Base-by-base conservation (phyloP, 1,284 basidiomycete genomes). In the Fomitopsis palustris region DNA sequence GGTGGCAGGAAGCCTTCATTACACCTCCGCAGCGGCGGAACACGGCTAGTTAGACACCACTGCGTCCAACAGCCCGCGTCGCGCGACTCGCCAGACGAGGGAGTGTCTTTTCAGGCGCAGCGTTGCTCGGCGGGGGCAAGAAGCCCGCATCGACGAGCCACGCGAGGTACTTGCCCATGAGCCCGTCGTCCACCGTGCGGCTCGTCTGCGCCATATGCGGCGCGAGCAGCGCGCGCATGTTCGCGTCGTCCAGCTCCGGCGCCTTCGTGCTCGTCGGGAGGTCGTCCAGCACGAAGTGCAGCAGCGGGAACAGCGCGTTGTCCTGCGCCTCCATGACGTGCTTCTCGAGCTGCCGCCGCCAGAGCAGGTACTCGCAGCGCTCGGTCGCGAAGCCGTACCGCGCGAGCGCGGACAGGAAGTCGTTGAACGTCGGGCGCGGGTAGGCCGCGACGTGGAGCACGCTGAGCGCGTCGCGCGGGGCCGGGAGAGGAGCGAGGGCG, bases 261-360 rank as follows among this genome's bases (percentile, higher is more conserved):
- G 94, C 88, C 77, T 97, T 98, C 54, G 96, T 99, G 70, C 90
- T 93, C 23, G 96, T 97, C 3, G 97, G 97, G 42, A 99, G 80
- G 74, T 99, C 97, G 72, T 98, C 96, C 21, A 99, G 79, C 21
- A 98, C 97, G 69, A 98, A 98, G 76, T 99, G 96, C 25, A 99
- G 82, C 12, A 99, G 79, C 3, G 97, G 97, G 85, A 98, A 99
- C 43, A 99, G 81, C 2, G 97, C 97, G 66, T 99, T 99, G 75
- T 98, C 95, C 76, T 96, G 90, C 21, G 84, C 85, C 63, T 93
- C 88, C 79, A 98, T 87, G 52, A 98, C 96, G 73, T 98, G 96
- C 68, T 93, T 90, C 75, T 99, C 97, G 59, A 99, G 85, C 71
- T 87, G 87, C 29, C 90, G 84, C 51, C 97, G 84, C 97, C 97